Percentiles rank a stretch among this genome's conserved stretches.
Conservation (phyloP, 2,329 filamentous ascomycete genomes). For the Dothidotthia symphoricarpi region DNA sequence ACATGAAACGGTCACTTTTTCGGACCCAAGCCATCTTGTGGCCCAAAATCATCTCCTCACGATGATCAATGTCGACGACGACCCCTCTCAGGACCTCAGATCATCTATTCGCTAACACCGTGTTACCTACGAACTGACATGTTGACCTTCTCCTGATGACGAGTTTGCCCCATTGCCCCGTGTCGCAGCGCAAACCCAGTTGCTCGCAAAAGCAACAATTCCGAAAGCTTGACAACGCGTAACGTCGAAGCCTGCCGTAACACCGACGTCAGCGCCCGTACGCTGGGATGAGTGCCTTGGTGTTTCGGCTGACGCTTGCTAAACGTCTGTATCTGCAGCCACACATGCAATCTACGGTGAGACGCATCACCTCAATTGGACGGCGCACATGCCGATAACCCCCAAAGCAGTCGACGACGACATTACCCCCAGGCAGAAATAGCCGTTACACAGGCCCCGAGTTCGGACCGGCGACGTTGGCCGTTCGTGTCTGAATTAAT, state of each 20-base stretch:
- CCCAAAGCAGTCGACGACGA: slow-evolving; percentile 2
- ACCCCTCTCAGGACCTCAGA: slow-evolving; percentile 10
- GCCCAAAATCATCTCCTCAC: slow-evolving; percentile 12
- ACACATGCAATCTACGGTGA: slow-evolving; percentile 17
- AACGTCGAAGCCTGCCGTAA: slow-evolving; percentile 11
- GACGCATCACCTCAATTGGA: slow-evolving; percentile 10
- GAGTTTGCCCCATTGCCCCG: slow-evolving; percentile 7
- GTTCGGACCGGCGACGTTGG: too few relatives aligned
- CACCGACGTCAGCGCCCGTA: slow-evolving; percentile 13
- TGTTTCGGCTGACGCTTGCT: slow-evolving; percentile 16
- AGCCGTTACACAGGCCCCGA: too few relatives aligned
- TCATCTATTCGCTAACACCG: slow-evolving; percentile 9
- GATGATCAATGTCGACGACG: slow-evolving; percentile 3
- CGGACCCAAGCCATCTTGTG: slow-evolving; percentile 24
- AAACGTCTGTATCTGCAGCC: slow-evolving; percentile 16
- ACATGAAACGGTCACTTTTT: slow-evolving; percentile 9
- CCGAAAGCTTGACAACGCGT: slow-evolving; percentile 11
- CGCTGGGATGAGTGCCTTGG: slow-evolving; percentile 8
- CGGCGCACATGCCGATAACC: too few relatives aligned
- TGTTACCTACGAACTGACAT: slow-evolving; percentile 4
- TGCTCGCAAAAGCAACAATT: slow-evolving; percentile 15
- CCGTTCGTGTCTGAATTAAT: too few relatives aligned
- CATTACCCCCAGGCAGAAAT: background rate
- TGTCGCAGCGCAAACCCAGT: slow-evolving; percentile 15
- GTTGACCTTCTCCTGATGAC: slow-evolving; percentile 10